phyloP scores from a whole-genome alignment of 768 basidiomycete species.

The Steccherinum ochraceum region DNA sequence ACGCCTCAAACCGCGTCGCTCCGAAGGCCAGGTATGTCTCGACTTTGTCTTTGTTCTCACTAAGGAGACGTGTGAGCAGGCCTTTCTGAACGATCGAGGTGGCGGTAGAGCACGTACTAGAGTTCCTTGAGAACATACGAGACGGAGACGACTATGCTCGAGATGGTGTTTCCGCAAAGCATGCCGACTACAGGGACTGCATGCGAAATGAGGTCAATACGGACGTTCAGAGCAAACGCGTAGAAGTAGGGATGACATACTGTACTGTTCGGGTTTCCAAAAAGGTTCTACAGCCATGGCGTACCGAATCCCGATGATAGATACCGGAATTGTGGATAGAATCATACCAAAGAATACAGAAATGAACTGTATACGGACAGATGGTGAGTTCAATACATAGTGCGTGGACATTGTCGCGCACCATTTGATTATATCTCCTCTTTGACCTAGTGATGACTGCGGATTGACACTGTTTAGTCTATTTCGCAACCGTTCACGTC shows the following conservation, averaged over 20 bases:
- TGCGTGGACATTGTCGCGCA: conserved; percentile 20
- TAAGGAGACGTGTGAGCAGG: conserved; percentile 22
- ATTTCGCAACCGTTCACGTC: no score
- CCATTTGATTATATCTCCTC: conserved; percentile 70
- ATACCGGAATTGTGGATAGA: conserved; percentile 28
- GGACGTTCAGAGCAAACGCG: not conserved
- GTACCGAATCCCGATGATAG: conserved; percentile 66
- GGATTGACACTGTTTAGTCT: no score
- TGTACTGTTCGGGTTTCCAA: conserved; percentile 80
- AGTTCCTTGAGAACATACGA: conserved; percentile 72
- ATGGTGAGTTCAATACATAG: not conserved
- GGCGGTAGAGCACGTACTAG: conserved; percentile 37
- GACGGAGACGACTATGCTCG: conserved; percentile 65
- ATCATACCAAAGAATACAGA: conserved; percentile 7
- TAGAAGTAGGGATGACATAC: conserved; percentile 31
- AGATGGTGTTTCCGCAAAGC: conserved; percentile 78
- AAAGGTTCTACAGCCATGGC: conserved; percentile 76
- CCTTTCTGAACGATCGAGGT: not conserved
- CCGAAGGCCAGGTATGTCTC: conserved; percentile 86
- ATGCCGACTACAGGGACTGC: conserved; percentile 81
- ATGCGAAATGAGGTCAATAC: not conserved
- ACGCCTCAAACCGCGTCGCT: conserved; percentile 79
- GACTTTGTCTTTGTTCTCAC: conserved; percentile 80
- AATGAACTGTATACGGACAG: conserved; percentile 3
- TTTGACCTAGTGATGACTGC: conserved; percentile 76